phyloP scores from a whole-genome alignment of 2,329 filamentous ascomycete genomes.

The Xylogone sp. region DNA sequence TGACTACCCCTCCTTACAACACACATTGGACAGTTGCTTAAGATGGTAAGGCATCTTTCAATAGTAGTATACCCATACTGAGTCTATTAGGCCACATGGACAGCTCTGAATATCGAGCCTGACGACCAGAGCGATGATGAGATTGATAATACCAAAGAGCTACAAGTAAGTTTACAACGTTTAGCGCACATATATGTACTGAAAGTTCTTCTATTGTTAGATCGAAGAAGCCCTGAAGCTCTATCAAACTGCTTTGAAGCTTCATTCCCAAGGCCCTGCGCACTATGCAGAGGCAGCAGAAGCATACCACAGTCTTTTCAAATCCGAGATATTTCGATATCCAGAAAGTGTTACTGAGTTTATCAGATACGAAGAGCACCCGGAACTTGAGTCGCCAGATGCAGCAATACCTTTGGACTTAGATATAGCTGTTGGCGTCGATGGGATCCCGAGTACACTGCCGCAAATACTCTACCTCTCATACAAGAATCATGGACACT shows the following conservation, averaged over 20 bases:
- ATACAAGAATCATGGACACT: slow-evolving; percentile 94
- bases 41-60: too few species aligned
- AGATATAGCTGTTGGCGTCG: slow-evolving; percentile 59
- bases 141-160: slow-evolving; percentile 90
- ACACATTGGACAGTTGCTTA: too few species aligned
- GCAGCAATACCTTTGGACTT: slow-evolving; percentile 44
- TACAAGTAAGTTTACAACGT: slow-evolving; percentile 53
- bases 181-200: neutral
- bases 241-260: slow-evolving; percentile 86
- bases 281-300: slow-evolving; percentile 72
- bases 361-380: slow-evolving; percentile 60
- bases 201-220: slow-evolving; percentile 29
- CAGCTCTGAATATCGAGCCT: slow-evolving; percentile 88
- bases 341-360: slow-evolving; percentile 85
- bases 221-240: slow-evolving; percentile 95
- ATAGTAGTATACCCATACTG: neutral
- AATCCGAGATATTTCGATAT: slow-evolving; percentile 91
- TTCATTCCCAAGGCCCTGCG: slow-evolving; percentile 79
- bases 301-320: slow-evolving; percentile 81
- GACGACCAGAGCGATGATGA: slow-evolving; percentile 90
- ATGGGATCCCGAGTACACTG: slow-evolving; percentile 74
- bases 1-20: too few species aligned
- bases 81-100: slow-evolving; percentile 52
- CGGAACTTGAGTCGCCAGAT: slow-evolving; percentile 46
- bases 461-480: slow-evolving; percentile 89